These are phyloP conservation scores for Ophiocordyceps camponoti-leonardi DNA, from an alignment of 2,329 filamentous ascomycete species.

Conservation along the genomic window DNA sequence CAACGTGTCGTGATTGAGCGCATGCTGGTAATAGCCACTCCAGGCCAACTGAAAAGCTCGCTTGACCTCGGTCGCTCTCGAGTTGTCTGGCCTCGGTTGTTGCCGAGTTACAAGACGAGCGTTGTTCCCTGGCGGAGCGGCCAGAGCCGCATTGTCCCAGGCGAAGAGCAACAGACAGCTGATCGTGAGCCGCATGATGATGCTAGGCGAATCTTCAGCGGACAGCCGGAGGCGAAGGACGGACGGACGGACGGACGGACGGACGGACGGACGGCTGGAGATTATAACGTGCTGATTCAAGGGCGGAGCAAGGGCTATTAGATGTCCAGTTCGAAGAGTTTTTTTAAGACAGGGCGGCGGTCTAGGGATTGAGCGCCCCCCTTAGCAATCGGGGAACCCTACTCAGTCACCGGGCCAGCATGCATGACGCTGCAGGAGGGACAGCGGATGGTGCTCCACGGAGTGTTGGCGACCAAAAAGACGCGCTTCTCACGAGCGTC, in stretches of 20 bases:
- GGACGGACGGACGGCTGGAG: too few species aligned
- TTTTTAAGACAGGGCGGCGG: slow-evolving; percentile 1
- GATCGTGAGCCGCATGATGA: slow-evolving; percentile 3
- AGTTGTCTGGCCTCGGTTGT: slow-evolving; percentile 13
- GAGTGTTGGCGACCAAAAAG: neutral
- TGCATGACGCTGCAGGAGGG: neutral
- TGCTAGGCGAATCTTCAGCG: neutral
- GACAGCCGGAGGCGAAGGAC: neutral
- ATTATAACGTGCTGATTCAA: neutral
- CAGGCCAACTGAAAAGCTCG: slow-evolving; percentile 54
- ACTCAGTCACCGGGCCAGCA: neutral
- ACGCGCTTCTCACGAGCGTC: neutral
- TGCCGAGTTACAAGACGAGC: neutral
- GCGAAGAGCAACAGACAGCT: slow-evolving; percentile 2
- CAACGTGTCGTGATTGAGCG: slow-evolving; percentile 64
- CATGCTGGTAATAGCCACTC: slow-evolving; percentile 56
- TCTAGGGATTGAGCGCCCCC: neutral
- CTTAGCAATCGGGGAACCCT: neutral
- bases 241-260: neutral
- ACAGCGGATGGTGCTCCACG: neutral
- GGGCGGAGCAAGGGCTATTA: neutral
- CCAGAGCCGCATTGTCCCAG: slow-evolving; percentile 2
- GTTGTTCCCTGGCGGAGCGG: neutral
- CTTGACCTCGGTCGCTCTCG: slow-evolving; percentile 42
- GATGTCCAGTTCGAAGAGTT: neutral